These are phyloP conservation scores for Beauveria caledonica DNA, from an alignment of 2,329 filamentous ascomycete species.

Conservation along the genomic window DNA sequence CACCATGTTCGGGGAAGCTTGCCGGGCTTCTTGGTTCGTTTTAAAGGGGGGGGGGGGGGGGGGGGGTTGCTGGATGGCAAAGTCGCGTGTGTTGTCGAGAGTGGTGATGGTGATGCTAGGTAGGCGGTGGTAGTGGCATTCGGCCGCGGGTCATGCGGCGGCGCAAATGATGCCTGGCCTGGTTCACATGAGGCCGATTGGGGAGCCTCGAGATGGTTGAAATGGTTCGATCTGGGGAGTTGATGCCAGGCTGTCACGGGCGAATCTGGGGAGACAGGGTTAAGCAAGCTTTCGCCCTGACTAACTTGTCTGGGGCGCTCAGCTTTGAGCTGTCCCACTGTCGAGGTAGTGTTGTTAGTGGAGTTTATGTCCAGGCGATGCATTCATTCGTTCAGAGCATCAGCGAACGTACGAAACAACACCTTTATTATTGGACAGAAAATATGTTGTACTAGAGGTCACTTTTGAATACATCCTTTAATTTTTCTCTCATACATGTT, in stretches of 20 bases:
- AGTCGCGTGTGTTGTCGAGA: neutral
- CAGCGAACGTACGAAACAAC: neutral
- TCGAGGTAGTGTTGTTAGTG: neutral
- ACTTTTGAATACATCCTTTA: neutral
- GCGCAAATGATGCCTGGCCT: neutral
- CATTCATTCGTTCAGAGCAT: neutral
- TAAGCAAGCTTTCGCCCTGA: neutral
- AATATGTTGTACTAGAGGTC: neutral
- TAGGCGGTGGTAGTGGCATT: neutral
- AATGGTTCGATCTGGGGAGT: neutral
- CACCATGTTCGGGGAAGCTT: constrained; percentile 14
- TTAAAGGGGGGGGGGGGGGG: neutral
- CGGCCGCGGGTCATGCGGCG: neutral
- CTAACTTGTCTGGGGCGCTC: neutral
- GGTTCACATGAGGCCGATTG: constrained; percentile 8
- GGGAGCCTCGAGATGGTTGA: neutral
- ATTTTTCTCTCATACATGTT: constrained; percentile 7
- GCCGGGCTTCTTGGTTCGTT: no score
- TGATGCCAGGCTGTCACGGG: neutral
- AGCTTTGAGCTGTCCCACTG: neutral
- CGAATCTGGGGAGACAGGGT: neutral
- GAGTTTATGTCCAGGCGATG: neutral
- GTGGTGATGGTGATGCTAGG: no score
- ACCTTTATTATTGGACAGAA: neutral
- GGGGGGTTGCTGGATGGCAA: neutral